Conservation (phyloP, 2,329 filamentous ascomycete genomes). For the Leptosphaerulina australis region DNA sequence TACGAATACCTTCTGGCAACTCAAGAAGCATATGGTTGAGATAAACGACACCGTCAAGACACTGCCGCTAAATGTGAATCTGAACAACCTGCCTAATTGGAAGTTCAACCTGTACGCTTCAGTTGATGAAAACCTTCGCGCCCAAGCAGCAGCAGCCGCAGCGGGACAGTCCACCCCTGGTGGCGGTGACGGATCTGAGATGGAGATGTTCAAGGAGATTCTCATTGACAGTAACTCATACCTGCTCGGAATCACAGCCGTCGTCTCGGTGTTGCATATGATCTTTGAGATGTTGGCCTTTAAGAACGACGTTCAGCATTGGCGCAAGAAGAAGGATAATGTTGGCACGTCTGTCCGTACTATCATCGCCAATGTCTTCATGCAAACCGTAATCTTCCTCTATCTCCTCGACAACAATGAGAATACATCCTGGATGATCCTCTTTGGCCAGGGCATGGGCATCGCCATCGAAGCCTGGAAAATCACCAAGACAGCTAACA, state of each 20-base stretch:
- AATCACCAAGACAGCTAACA: conserved; percentile 91
- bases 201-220: conserved; percentile 97
- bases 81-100: conserved; percentile 83
- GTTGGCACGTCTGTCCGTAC: conserved; percentile 95
- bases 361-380: conserved; percentile 96
- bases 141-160: conserved; percentile 78
- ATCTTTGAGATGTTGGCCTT: conserved; percentile 95
- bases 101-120: conserved; percentile 86
- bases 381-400: conserved; percentile 94
- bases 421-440: conserved; percentile 98
- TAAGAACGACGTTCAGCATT: conserved; percentile 95
- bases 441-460: conserved; percentile 88
- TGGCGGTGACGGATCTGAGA: conserved; percentile 87
- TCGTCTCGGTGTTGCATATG: conserved; percentile 89
- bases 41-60: conserved; percentile 87
- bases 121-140: conserved; percentile 86
- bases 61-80: conserved; percentile 80
- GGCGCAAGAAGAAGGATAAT: conserved; percentile 99
- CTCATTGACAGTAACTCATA: conserved; percentile 93
- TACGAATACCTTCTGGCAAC: conserved; percentile 96
- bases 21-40: conserved; percentile 86
- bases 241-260: conserved; percentile 79
- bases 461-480: conserved; percentile 87
- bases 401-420: conserved; percentile 98
- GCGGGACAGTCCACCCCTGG: conserved; percentile 71